Base-by-base conservation (phyloP, 129 eudicot genomes). In the Lactuca saligna region DNA sequence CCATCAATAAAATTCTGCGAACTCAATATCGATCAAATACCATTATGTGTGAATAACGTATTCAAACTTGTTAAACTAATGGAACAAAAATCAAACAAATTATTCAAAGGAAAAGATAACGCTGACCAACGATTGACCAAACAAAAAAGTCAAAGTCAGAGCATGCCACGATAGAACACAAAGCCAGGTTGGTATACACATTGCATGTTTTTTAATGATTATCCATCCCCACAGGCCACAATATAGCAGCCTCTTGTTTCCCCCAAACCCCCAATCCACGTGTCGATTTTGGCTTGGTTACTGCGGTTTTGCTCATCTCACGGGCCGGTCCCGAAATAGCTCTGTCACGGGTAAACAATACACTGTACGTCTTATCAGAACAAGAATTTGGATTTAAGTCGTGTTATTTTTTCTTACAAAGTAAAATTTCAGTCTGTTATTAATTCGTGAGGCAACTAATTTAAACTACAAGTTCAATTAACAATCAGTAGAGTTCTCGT, bases 121-220 rank as follows among this genome's bases (percentile, higher is more conserved):
- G 58, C 8, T 50, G 71, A 66, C 60, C 71, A 66, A 66, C 33
- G 16, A 50, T 50, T 32, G 60, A 31, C 54, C 50, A 65, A 4
- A 33, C 7, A 14, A 11, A 33, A 31, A 14, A 14, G 58, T 66
- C 60, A 66, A 66, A 50, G 71, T 66, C 71, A 66, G 58, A 32
- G 61, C 71, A 41, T 63, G 54, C 55, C 68, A 63, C 48, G 48
- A 63, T 42, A 42, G 68, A 63, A 63, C 37, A 39, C 68, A 63
- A 63, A 42, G 55, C 68, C 54, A 63, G 54, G 35, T 63, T 63
- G 68, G 54, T 44, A 63, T 63, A 17, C 34, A 10, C 15, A 20
- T 17, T 63, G 35, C 7, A 63, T 63, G 20, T 17, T 63, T 39
- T 25, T 41, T 6, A 3, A 17, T 20, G 13, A 42, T 63, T 63